Evolutionary conservation across 2,329 filamentous ascomycete genomes (phyloP), one percentile per base, ranked within the genome.

Genomic region (Claviceps lovelessii): DNA sequence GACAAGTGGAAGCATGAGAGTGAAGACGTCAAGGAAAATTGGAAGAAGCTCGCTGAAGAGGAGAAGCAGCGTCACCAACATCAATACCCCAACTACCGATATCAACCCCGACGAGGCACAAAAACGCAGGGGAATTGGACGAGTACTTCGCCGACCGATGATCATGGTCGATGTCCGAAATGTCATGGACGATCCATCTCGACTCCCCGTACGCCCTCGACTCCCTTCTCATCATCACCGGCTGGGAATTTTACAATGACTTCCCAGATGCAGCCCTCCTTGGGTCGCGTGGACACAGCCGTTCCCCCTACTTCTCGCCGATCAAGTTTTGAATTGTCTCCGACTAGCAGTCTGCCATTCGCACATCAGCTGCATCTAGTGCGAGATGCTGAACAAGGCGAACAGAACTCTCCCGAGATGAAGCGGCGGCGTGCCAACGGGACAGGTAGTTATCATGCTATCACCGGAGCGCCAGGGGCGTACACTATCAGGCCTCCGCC

Each of bases 11-110:
- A 85, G 64, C 79, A 83, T 55, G 84, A 94, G 64, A 72, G 83
- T 4, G 78, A 85, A 29, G 81, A 86, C 53, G 77, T 84, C 55
- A 95, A 95, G 71, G 80, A 83, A 59, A 79, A 84, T 67, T 98
- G 93, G 93, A 95, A 93, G 69, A 78, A 79, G 57, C 79, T 95
- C 55, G 93, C 93, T 57, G 89, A 94, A 72, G 87, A 95, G 71
- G 93, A 97, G 69, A 97, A 97, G 74, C 76, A 83, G 58, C 85
- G 87, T 19, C 93, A 98, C 68, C 85, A 89, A 64, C 83, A 84
- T 59, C 87, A 90, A 70, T 95, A 96, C 67, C 93, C 93, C 2
- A 86, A 88, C 60, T 98, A 98, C 71, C 84, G 90, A 59, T 98
- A 97, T 67, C 89, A 95, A 67, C 93, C 93, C 41, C 84, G 88